Evolutionary conservation across 1,284 basidiomycete genomes (phyloP), one percentile per base, ranked within the genome.

Genomic region (Apiotrichum brassicae): DNA sequence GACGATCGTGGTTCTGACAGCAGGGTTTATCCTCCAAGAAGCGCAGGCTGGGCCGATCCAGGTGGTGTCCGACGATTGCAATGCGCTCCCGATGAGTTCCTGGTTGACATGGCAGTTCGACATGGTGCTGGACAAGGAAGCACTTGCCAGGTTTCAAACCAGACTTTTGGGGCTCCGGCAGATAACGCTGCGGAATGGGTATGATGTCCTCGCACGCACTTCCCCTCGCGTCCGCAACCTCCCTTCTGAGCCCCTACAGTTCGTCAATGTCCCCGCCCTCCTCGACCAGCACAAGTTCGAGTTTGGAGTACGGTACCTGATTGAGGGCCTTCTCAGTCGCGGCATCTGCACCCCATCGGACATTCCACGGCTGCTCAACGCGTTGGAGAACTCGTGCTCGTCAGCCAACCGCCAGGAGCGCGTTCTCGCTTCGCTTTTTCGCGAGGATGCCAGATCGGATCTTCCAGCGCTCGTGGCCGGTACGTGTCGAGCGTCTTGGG

Each of bases 251-350:
- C 34, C 24, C 6, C 39, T 59, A 16, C 32, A 40, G 13, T 44
- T 42, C 3, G 38, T 48, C 11, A 48, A 37, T 8, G 38, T 40
- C 8, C 38, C 38, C 3, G 7, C 4, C 4, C 23, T 40, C 16
- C 38, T 40, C 9, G 24, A 6, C 2, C 16, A 26, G 8, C 13
- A n/a, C 7, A 4, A 25, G 24, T 14, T 30, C 14, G 7, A 16
- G 9, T 40, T 40, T 26, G 12, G 14, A 4, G 47, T 49, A 18
- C 38, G 61, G 13, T 63, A 49, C 41, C 53, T 63, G n/a, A 35
- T 63, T 11, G 61, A 65, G 36, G 61, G 58, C 0, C 41, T 65
- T 5, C 40, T 63, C 30, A 56, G 52, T 19, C 55, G 61, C 28
- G 59, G 57, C 0, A 54, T 62, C 43, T 46, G 62, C 18, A 22